These are phyloP conservation scores for Leucocoprinus sp. DNA, from an alignment of 768 basidiomycete species.

Conservation along the genomic window DNA sequence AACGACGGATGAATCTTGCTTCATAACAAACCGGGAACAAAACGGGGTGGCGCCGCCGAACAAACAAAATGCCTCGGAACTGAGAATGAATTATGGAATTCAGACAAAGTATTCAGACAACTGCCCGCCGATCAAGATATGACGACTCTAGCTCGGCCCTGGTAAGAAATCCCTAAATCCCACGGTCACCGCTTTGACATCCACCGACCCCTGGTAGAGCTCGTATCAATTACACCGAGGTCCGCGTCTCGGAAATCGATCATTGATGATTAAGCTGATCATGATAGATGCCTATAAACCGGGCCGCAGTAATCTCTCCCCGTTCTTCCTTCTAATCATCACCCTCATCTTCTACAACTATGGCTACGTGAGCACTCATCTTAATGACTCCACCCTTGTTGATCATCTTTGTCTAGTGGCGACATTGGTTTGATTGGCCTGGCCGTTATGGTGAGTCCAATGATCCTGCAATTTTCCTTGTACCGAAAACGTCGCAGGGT, in stretches of 20 bases:
- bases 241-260: constrained; percentile 13
- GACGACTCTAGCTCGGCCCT: constrained; percentile 1
- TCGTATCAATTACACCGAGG: constrained; percentile 6
- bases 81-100: background rate
- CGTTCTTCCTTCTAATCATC: constrained; percentile 22
- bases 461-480: constrained; percentile 20
- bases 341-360: constrained; percentile 37
- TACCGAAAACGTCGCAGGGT: constrained; percentile 43
- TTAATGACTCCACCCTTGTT: constrained; percentile 9
- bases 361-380: constrained; percentile 26
- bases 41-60: background rate
- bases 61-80: background rate
- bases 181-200: too few relatives aligned
- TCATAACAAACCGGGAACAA: constrained; percentile 1
- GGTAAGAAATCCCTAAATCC: too few relatives aligned
- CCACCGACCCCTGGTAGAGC: too few relatives aligned
- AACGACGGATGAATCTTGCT: constrained; percentile 21
- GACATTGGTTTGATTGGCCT: constrained; percentile 98
- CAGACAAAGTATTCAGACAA: background rate
- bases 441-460: constrained; percentile 81
- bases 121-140: background rate
- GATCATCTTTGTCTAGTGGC: constrained; percentile 45
- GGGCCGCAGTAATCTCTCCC: constrained; percentile 6
- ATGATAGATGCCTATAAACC: constrained; percentile 8
- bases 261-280: constrained; percentile 16